Percentiles rank a stretch among this genome's conserved stretches.
Evolutionary conservation across 208 protist genomes (phyloP).

Genomic region (Acanthamoeba castellanii): DNA sequence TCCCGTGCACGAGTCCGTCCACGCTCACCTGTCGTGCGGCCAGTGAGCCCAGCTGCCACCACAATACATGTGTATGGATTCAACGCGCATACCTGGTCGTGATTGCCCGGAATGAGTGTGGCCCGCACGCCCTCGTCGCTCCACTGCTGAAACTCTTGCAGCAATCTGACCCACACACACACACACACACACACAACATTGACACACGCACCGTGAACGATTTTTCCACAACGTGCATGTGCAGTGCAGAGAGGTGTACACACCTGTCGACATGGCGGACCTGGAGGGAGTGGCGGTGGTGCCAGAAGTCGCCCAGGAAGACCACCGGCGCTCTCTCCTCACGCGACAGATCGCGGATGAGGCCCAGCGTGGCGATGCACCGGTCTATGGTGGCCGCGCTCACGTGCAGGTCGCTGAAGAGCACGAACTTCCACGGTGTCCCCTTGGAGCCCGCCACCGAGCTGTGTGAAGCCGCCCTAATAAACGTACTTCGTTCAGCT

Average conservation of each 20-base stretch:
- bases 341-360: slow-evolving; percentile 38
- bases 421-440: slow-evolving; percentile 34
- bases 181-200: too few relatives aligned
- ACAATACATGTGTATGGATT: not conserved
- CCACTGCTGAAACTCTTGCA: slow-evolving; percentile 79
- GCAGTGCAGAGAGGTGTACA: not conserved
- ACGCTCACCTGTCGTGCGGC: slow-evolving; percentile 66
- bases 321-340: slow-evolving; percentile 46
- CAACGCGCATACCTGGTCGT: slow-evolving; percentile 63
- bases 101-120: slow-evolving; percentile 79
- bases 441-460: too few relatives aligned
- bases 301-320: slow-evolving; percentile 84
- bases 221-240: not conserved
- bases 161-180: not conserved
- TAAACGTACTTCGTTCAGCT: too few relatives aligned
- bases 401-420: slow-evolving; percentile 68
- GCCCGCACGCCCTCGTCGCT: slow-evolving; percentile 40
- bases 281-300: slow-evolving; percentile 79
- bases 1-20: slow-evolving; percentile 79
- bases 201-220: too few relatives aligned
- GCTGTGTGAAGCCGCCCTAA: too few relatives aligned
- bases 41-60: too few relatives aligned
- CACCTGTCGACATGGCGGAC: slow-evolving; percentile 80
- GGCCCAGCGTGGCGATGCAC: slow-evolving; percentile 31
- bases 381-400: slow-evolving; percentile 53